phyloP scores from a whole-genome alignment of 1,284 basidiomycete genomes.

The Coriolopsis trogii region DNA sequence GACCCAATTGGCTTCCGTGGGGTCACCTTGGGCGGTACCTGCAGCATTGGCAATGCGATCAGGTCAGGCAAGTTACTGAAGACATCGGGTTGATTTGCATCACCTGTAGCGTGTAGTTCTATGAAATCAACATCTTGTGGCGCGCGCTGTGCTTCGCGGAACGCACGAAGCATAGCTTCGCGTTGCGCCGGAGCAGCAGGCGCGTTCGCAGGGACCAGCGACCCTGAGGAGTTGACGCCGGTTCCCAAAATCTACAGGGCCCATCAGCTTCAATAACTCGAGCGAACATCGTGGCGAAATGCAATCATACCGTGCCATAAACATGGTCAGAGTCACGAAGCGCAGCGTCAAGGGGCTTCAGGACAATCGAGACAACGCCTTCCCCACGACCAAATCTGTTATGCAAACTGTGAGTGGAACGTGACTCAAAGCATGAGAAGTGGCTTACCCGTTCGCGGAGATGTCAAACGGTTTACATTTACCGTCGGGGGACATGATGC shows the following conservation, averaged over 20 bases:
- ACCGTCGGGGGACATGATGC: constrained; percentile 45
- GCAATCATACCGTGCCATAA: constrained; percentile 28
- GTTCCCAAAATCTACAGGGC: constrained; percentile 42
- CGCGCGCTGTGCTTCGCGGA: constrained; percentile 29
- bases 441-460: constrained; percentile 44
- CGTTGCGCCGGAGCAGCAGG: constrained; percentile 41
- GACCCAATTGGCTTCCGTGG: constrained; percentile 51
- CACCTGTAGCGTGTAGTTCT: constrained; percentile 51
- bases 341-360: constrained; percentile 32
- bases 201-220: constrained; percentile 38
- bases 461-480: constrained; percentile 54
- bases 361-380: constrained; percentile 30
- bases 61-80: too few relatives aligned
- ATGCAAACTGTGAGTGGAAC: not conserved
- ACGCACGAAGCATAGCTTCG: constrained; percentile 37
- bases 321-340: constrained; percentile 32
- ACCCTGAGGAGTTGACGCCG: constrained; percentile 41
- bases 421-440: not conserved
- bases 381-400: constrained; percentile 31
- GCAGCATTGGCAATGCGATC: not conserved
- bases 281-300: not conserved
- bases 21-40: constrained; percentile 50
- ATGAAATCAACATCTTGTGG: constrained; percentile 47
- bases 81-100: too few relatives aligned
- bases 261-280: not conserved